Base-by-base conservation (phyloP, 371 early-diverging fungal genomes). In the Mucor velutinosus region DNA sequence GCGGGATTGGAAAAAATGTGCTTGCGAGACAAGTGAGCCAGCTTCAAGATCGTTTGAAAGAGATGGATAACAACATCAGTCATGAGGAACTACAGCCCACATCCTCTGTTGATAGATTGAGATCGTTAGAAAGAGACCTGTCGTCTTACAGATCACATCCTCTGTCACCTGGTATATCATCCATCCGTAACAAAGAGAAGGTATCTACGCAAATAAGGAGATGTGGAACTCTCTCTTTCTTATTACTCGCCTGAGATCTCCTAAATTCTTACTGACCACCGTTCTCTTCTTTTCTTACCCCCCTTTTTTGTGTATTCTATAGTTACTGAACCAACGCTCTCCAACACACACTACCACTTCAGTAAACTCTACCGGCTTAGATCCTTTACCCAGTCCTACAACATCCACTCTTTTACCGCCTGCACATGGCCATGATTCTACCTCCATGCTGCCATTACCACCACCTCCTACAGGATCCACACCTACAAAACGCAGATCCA, bases 401-500 rank as follows among this genome's bases (percentile, higher is more conserved):
- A 66, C 69, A 30, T 83, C 81, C 23, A 74, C 79, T 21, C 67
- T 76, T 62, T 73, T 78, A 58, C 76, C 73, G 23, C 78, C 75
- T 37, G 55, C 69, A 10, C 73, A 77, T 60, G 73, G 73, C 7
- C 71, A 73, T 61, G 79, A 80, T 29, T 75, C 75, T 5, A 68
- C 82, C 10, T 79, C 82, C 0, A 62, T 80, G 17, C 45, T 77
- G 41, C 78, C 80, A n/a, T 58, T 80, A 45, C 80, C 82, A 27
- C 80, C 79, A 14, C 79, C 80, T 27, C 77, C 76, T 21, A 73
- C 81, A 17, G 81, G 83, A 15, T 77, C 83, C 30, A 83, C 83
- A 0, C 84, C 84, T 10, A 81, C 82, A 11, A 81, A 81, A 66
- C 80, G 84, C 62, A 79, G 82, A 47, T 81, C 84, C 27, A 81